Conservation (phyloP, 2,329 filamentous ascomycete species). For the Aspergillus fumigatus region DNA sequence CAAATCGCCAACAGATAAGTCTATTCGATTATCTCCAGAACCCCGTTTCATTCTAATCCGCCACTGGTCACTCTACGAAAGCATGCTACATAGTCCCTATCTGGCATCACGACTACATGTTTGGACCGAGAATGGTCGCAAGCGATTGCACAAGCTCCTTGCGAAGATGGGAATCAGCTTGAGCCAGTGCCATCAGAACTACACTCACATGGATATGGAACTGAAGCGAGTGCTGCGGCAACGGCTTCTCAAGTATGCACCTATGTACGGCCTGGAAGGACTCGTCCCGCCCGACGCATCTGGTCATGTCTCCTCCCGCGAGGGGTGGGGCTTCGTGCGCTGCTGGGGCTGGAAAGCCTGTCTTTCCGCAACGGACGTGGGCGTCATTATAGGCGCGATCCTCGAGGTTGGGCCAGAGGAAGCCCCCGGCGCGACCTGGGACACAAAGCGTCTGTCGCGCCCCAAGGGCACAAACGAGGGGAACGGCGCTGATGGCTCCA, state of each 20-base stretch:
- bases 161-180: conserved; percentile 98
- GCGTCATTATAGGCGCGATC: conserved; percentile 86
- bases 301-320: conserved; percentile 67
- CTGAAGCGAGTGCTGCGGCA: conserved; percentile 81
- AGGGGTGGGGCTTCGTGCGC: conserved; percentile 94
- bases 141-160: conserved; percentile 85
- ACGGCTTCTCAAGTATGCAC: conserved; percentile 85
- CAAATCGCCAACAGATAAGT: conserved; percentile 81
- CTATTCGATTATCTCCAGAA: conserved; percentile 88
- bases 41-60: conserved; percentile 87
- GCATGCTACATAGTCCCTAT: conserved; percentile 96
- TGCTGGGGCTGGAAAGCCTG: conserved; percentile 98
- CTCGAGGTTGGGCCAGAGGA: conserved; percentile 71
- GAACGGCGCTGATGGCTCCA: conserved; percentile 14
- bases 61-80: conserved; percentile 97
- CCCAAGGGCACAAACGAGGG: conserved; percentile 15
- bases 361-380: conserved; percentile 86
- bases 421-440: conserved; percentile 26
- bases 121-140: conserved; percentile 86
- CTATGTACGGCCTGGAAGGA: conserved; percentile 88
- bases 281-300: conserved; percentile 77
- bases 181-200: conserved; percentile 89
- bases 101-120: conserved; percentile 87
- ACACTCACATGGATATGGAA: conserved; percentile 98
- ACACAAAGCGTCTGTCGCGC: conserved; percentile 25